Evolutionary conservation across 352 stramenopile genomes (phyloP).

Genomic region (Phytophthora pistaciae): DNA sequence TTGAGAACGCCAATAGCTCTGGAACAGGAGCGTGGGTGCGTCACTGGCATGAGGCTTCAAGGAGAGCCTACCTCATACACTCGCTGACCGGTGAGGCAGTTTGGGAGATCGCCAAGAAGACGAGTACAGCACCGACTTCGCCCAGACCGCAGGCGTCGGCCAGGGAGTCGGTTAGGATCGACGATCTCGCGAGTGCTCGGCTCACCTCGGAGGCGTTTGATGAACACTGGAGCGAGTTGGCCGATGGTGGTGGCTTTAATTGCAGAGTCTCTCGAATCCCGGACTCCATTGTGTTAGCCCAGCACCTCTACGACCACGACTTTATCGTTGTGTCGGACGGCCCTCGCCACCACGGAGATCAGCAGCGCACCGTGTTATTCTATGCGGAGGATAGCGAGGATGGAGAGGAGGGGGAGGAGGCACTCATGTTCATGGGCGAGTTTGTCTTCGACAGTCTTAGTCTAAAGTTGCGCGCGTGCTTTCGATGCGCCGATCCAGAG

Average conservation of each 20-base stretch:
- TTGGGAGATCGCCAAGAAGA: slow-evolving; percentile 60
- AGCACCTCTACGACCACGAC: slow-evolving; percentile 57
- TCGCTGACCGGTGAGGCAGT: slow-evolving; percentile 72
- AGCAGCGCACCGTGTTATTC: slow-evolving; percentile 63
- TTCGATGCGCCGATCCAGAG: slow-evolving; percentile 62
- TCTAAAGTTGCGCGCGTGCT: slow-evolving; percentile 70
- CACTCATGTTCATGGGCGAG: slow-evolving; percentile 66
- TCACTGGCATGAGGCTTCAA: slow-evolving; percentile 62
- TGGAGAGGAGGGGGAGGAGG: slow-evolving; percentile 8
- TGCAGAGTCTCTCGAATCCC: slow-evolving; percentile 72
- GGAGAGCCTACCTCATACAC: slow-evolving; percentile 72
- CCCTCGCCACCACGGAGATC: slow-evolving; percentile 31
- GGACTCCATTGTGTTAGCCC: slow-evolving; percentile 36
- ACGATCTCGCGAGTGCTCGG: slow-evolving; percentile 1
- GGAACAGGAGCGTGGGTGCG: slow-evolving; percentile 63
- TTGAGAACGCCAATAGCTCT: slow-evolving; percentile 15
- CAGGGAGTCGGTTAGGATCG: slow-evolving; percentile 9
- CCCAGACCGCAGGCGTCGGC: neutral
- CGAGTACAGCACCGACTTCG: neutral
- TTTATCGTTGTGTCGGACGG: slow-evolving; percentile 67
- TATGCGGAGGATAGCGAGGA: slow-evolving; percentile 42
- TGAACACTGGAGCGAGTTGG: slow-evolving; percentile 58
- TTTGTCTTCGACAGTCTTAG: slow-evolving; percentile 80
- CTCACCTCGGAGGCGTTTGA: slow-evolving; percentile 51
- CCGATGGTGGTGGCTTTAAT: slow-evolving; percentile 66